Evolutionary conservation across 2,329 filamentous ascomycete genomes (phyloP), one percentile per base, ranked within the genome.

Genomic region (Pezicula radicicola): DNA sequence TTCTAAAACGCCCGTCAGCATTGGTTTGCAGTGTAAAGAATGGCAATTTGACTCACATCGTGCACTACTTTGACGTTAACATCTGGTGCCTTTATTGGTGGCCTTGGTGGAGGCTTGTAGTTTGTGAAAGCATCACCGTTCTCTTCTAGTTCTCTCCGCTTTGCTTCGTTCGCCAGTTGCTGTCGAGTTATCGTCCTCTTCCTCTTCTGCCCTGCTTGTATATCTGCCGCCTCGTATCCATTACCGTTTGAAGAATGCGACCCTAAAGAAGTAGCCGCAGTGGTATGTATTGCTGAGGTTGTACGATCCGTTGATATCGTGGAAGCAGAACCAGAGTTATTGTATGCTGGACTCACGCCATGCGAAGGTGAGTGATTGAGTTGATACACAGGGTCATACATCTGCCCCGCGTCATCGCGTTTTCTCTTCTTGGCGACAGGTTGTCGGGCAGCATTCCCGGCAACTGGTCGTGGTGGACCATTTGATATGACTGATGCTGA

Each of bases 11-110:
- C 35, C 45, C 46, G 55, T 63, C 27, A 63, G 50, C 48, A 35
- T 27, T 18, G 10, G 33, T 49, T 42, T 18, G 45, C n/a, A 13
- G 6, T 9, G 16, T 18, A 13, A 18, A 39, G 16, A 7, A 5
- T 45, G 19, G 10, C 18, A 42, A 27, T 28, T 10, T 45, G 21
- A 76, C 81, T 77, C 71, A 88, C 85, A 69, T 88, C 85, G 55
- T 73, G 71, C 40, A 87, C 76, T 42, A 82, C 74, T 54, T 81
- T 78, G 42, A 88, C 84, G 46, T 76, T 72, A 7, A 93, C 88
- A 55, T 93, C 89, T 62, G 87, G 84, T 18, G 92, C 89, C 75
- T 99, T 97, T 74, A 94, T 91, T 4, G 90, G 87, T 3, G 93
- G 93, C 58, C 90, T 88, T 1, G 90, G 85, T 6, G 93, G 94